These are phyloP conservation scores for Pascua guehoae DNA, from an alignment of 1,284 basidiomycete species.

Conservation along the genomic window DNA sequence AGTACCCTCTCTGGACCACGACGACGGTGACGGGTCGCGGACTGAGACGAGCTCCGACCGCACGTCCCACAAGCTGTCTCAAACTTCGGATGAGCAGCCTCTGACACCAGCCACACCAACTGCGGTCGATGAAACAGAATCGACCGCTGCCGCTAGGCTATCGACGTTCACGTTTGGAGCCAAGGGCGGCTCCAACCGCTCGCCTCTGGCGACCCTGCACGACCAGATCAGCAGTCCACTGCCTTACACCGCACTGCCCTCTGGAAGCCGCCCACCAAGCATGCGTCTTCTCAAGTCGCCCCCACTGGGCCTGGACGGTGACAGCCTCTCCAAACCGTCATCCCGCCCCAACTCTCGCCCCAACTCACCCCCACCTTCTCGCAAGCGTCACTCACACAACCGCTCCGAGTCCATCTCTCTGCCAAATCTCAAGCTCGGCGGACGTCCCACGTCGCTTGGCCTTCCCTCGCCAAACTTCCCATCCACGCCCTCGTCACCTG, in stretches of 20 bases:
- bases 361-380: constrained; percentile 9
- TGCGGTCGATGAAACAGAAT: constrained; percentile 16
- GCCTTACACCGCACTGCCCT: constrained; percentile 1
- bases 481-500: constrained; percentile 33
- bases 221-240: constrained; percentile 4
- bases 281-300: constrained; percentile 3
- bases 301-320: constrained; percentile 3
- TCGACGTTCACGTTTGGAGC: constrained; percentile 39
- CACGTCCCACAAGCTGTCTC: constrained; percentile 25
- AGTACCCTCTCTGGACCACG: constrained; percentile 5
- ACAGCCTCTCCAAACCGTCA: constrained; percentile 1
- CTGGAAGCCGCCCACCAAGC: constrained; percentile 16
- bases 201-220: constrained; percentile 8
- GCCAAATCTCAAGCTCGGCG: constrained; percentile 38
- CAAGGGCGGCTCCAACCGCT: constrained; percentile 22
- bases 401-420: constrained; percentile 46
- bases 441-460: constrained; percentile 35
- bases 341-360: constrained; percentile 21
- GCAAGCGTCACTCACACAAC: constrained; percentile 42
- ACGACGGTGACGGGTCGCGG: constrained; percentile 3
- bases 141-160: constrained; percentile 21
- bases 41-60: constrained; percentile 3
- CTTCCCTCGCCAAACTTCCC: constrained; percentile 32
- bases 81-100: constrained; percentile 3
- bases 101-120: constrained; percentile 33